Percentiles rank a stretch among this genome's conserved stretches.
Conservation (phyloP, 2,329 filamentous ascomycete species). For the Immersiporthe knoxdaviesiana region DNA sequence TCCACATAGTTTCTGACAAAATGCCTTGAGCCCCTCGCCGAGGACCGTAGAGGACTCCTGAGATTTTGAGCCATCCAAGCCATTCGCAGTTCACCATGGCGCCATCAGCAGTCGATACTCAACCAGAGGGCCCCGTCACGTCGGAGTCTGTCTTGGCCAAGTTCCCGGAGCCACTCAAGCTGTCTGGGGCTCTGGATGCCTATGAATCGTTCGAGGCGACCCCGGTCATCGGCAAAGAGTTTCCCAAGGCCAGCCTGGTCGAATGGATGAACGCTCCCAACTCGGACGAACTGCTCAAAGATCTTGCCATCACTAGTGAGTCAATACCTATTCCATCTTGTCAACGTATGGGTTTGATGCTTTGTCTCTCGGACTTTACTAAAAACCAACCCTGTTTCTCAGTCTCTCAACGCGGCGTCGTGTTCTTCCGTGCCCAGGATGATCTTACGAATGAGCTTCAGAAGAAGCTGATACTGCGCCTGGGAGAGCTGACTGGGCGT, state of each 20-base stretch:
- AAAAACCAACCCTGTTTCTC: neutral
- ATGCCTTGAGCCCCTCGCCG: neutral
- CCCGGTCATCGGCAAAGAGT: constrained; percentile 66
- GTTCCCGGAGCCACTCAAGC: constrained; percentile 46
- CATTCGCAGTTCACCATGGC: constrained; percentile 30
- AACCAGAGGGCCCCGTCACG: constrained; percentile 26
- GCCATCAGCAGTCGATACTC: constrained; percentile 32
- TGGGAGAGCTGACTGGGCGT: constrained; percentile 63
- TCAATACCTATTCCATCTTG: neutral
- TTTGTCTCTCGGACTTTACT: neutral
- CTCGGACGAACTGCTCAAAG: constrained; percentile 64
- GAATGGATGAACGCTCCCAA: constrained; percentile 65
- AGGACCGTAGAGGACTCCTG: no score
- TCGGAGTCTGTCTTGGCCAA: constrained; percentile 14
- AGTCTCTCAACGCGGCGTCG: constrained; percentile 67
- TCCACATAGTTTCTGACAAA: neutral
- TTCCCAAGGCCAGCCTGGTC: constrained; percentile 58
- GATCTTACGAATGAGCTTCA: constrained; percentile 60
- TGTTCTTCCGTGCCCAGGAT: constrained; percentile 66
- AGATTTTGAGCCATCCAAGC: neutral
- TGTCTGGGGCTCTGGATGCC: constrained; percentile 53
- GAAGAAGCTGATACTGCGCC: constrained; percentile 60
- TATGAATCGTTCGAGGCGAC: constrained; percentile 63
- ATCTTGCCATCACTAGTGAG: constrained; percentile 69
- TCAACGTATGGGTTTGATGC: neutral